Base-by-base conservation (phyloP, 176 grass and related monocot genomes). In the Hsuehochloa calcarea region DNA sequence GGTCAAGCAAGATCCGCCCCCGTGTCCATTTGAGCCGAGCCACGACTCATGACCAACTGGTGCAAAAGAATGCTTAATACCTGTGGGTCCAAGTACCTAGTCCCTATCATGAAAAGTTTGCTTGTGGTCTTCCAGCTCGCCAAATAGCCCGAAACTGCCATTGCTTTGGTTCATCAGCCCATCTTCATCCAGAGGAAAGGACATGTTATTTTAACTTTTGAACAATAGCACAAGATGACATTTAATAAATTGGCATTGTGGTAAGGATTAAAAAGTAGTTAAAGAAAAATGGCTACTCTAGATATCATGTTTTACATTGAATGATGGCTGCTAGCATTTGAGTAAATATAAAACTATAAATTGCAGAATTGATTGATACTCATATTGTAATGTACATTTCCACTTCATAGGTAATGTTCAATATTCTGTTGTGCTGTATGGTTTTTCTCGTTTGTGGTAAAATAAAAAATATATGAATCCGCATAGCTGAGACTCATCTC, bases 251-350 rank as follows among this genome's bases (percentile, higher is more conserved):
- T 73, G 45, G 10, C 26, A 37, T 37, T 45, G 10, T 58, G 19
- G 26, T 70, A 37, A 54, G 10, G 70, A 31, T 62, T 41, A 40
- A 17, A 3, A 69, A 44, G 60, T n/a, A n/a, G n/a, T n/a, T 16
- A 27, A 39, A 64, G 52, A 72, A 62, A 41, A 64, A 66, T 17
- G 19, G 20, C 2, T 43, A 72, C 43, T 64, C 19, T 35, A 31
- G 16, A 38, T 43, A 66, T 54, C 31, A 52, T 80, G 16, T 72
- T 86, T 65, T 74, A 25, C 22, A 44, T 74, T 55, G 17, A 81
- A 55, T 80, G 37, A 11, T 45, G 9, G 35, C 6, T n/a, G 17
- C 17, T 80, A 80, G 55, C 67, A 72, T 80, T 55, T 61, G 8
- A 50, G 38, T 17, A 51, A 17, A 69, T 69, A 40, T 7, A 8